phyloP scores from a whole-genome alignment of 495 filamentous ascomycete species.

The Penicillium tannophilum region DNA sequence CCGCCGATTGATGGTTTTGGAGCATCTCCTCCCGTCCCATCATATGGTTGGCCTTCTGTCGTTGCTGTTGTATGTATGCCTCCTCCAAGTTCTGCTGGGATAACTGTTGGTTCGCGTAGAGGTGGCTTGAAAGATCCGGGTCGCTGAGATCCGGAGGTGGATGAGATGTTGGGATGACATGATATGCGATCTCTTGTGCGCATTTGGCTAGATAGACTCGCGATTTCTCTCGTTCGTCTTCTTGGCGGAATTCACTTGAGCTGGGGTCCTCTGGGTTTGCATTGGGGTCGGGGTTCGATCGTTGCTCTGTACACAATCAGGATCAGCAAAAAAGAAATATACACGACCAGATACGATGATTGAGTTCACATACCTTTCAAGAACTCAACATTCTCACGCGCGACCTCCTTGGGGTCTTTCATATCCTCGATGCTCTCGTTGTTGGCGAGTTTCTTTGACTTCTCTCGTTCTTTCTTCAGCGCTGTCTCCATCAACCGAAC shows the following conservation, averaged over 20 bases:
- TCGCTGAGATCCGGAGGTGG: constrained; percentile 49
- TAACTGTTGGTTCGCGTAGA: constrained; percentile 49
- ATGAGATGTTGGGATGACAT: constrained; percentile 54
- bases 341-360: background rate
- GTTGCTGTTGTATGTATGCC: constrained; percentile 50
- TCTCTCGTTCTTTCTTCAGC: constrained; percentile 72
- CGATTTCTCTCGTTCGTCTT: constrained; percentile 54
- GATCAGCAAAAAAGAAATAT: constrained; percentile 5
- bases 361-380: constrained; percentile 37
- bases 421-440: constrained; percentile 52
- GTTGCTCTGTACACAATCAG: constrained; percentile 34
- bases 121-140: constrained; percentile 48
- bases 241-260: constrained; percentile 59
- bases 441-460: constrained; percentile 45
- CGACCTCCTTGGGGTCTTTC: constrained; percentile 45
- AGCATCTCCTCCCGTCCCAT: constrained; percentile 48
- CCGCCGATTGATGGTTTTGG: constrained; percentile 49
- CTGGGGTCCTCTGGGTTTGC: constrained; percentile 35
- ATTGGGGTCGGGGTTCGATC: constrained; percentile 40
- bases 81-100: constrained; percentile 54
- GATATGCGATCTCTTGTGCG: constrained; percentile 56
- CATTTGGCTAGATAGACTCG: constrained; percentile 56
- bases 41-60: constrained; percentile 47
- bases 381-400: constrained; percentile 44
- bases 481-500: constrained; percentile 89